Evolutionary conservation across 1,284 basidiomycete genomes (phyloP), one percentile per base, ranked within the genome.

Genomic region (Puccinia triticina): DNA sequence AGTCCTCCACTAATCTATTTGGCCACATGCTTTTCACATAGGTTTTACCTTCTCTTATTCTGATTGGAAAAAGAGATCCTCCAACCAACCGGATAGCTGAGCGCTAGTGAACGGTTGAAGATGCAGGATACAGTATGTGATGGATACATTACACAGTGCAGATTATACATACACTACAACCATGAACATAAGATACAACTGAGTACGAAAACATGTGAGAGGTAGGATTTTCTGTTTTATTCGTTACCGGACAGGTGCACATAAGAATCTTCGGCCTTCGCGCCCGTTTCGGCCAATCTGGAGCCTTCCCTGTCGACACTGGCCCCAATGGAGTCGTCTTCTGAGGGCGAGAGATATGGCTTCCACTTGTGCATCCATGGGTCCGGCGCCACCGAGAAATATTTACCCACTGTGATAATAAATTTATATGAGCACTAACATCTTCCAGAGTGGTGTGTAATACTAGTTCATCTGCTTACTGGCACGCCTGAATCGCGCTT

Each of bases 341-440:
- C 81, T 53, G 73, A 69, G 23, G 37, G 48, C 23, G 73, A 67
- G 37, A 82, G 66, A 53, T 82, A 82, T 32, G 81, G 81, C 46
- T 76, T 76, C 81, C 81, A 82, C 32, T 48, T 67, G 48, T 77
- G 59, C 40, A 82, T 55, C 81, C 81, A 82, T n/a, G 81, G 73
- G 76, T 82, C 74, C 23, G 81, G 81, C 23, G 74, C 48, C 29
- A 82, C 73, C 12, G 64, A 76, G 48, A 82, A 82, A 61, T 82
- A 82, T 29, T 64, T 37, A 4, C 57, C 64, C 81, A 82, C 81
- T 82, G 37, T 37, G 2, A 72, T 32, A 29, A 40, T 50, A 66
- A 14, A 40, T 69, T 69, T 40, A 3, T 4, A 43, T 21, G 32
- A 77, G 5, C 7, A 7, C 26, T 21, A 29, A 32, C 1, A 11